Percentiles rank a stretch among this genome's conserved stretches.
Evolutionary conservation across 1,284 basidiomycete species (phyloP).

Genomic region (Macrocybe sp.): DNA sequence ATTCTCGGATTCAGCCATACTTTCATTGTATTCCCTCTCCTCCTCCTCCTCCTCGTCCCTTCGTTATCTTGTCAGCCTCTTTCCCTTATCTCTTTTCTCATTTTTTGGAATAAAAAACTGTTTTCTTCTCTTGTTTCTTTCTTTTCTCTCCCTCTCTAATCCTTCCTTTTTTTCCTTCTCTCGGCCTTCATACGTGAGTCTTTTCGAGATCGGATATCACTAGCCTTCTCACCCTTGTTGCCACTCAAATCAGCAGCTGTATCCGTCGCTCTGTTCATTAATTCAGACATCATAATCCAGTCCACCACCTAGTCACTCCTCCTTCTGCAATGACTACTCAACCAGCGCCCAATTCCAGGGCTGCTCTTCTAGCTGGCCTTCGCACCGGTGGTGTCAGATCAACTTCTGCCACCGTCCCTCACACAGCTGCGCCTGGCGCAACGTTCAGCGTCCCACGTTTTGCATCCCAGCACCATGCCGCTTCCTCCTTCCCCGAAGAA

Average conservation of each 20-base stretch:
- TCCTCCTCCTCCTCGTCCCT: slow-evolving; percentile 22
- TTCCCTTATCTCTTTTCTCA: slow-evolving; percentile 27
- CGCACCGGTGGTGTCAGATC: slow-evolving; percentile 82
- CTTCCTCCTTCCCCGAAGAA: slow-evolving; percentile 32
- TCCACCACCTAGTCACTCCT: slow-evolving; percentile 29
- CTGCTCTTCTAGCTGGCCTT: slow-evolving; percentile 78
- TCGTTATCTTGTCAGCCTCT: slow-evolving; percentile 21
- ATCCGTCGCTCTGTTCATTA: slow-evolving; percentile 27
- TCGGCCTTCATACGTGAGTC: slow-evolving; percentile 3
- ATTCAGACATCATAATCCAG: slow-evolving; percentile 26
- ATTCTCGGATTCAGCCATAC: slow-evolving; percentile 8
- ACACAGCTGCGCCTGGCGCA: slow-evolving; percentile 60
- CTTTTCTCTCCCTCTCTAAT: slow-evolving; percentile 16
- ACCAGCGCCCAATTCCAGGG: slow-evolving; percentile 58
- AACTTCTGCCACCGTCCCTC: slow-evolving; percentile 53
- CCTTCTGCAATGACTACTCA: slow-evolving; percentile 50
- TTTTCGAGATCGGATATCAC: slow-evolving; percentile 1
- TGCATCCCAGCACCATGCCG: slow-evolving; percentile 35
- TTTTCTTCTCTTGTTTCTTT: slow-evolving; percentile 8
- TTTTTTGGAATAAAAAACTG: slow-evolving; percentile 10
- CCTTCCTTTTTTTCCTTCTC: slow-evolving; percentile 16
- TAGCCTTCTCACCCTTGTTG: background rate
- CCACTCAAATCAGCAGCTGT: slow-evolving; percentile 21
- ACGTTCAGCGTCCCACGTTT: slow-evolving; percentile 58
- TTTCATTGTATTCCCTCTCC: slow-evolving; percentile 14